These are phyloP conservation scores for Trichosanthes truncata DNA, from an alignment of 306 rosid species.

Conservation along the genomic window DNA sequence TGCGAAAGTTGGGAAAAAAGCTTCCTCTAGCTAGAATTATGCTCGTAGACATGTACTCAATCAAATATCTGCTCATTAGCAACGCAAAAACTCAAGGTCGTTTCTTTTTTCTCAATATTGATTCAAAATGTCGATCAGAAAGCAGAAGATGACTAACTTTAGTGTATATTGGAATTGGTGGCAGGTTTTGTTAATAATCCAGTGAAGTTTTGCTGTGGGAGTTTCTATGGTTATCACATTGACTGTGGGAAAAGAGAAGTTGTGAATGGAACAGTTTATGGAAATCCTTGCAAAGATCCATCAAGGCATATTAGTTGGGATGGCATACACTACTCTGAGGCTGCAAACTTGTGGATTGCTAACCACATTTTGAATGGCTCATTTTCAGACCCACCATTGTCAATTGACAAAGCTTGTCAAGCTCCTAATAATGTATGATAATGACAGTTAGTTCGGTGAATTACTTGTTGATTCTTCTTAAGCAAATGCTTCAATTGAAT, in stretches of 20 bases:
- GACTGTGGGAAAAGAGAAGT: conserved; percentile 51
- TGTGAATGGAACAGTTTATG: conserved; percentile 68
- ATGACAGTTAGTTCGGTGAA: background rate
- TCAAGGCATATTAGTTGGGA: conserved; percentile 72
- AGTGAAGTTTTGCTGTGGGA: conserved; percentile 78
- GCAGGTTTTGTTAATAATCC: conserved; percentile 66
- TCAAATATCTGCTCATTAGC: conserved; percentile 53
- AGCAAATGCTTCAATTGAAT: background rate
- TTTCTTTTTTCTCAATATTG: background rate
- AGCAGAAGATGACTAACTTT: background rate
- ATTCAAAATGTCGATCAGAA: background rate
- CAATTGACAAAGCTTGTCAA: conserved; percentile 47
- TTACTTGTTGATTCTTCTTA: background rate
- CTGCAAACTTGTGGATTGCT: conserved; percentile 58
- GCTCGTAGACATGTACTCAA: conserved; percentile 55
- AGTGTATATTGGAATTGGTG: conserved; percentile 5
- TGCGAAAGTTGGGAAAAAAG: conserved; percentile 28
- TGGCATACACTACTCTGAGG: conserved; percentile 79
- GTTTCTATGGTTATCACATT: conserved; percentile 48
- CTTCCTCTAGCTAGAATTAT: conserved; percentile 49
- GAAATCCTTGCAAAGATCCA: conserved; percentile 64
- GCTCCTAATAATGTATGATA: conserved; percentile 2
- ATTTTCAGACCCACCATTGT: conserved; percentile 59
- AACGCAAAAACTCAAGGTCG: conserved; percentile 46
- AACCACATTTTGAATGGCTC: conserved; percentile 41